phyloP scores from a whole-genome alignment of 176 grass and related monocot genomes.

The Saccharum officinarum region DNA sequence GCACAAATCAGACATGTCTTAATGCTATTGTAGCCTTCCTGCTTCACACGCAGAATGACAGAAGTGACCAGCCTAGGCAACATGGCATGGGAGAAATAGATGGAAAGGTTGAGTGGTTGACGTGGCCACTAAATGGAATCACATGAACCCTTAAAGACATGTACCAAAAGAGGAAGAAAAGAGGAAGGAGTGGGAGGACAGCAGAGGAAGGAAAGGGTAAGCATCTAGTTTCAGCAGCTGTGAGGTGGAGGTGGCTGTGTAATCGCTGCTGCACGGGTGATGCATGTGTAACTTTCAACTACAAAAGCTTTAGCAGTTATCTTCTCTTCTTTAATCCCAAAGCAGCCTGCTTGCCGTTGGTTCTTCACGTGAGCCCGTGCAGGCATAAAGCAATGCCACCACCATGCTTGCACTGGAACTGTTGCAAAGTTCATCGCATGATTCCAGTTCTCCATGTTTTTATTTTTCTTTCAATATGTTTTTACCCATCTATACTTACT shows the following conservation, averaged over 20 bases:
- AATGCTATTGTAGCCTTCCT: slow-evolving; percentile 24
- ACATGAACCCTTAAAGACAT: slow-evolving; percentile 32
- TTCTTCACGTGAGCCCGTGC: slow-evolving; percentile 41
- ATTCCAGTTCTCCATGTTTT: slow-evolving; percentile 26
- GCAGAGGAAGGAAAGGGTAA: slow-evolving; percentile 33
- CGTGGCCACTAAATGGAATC: slow-evolving; percentile 52
- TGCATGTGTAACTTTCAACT: slow-evolving; percentile 48
- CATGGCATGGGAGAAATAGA: slow-evolving; percentile 39
- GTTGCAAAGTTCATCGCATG: slow-evolving; percentile 10
- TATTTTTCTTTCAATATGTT: not conserved
- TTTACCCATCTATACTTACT: slow-evolving; percentile 23
- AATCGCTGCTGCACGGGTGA: slow-evolving; percentile 42
- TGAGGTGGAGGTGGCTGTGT: slow-evolving; percentile 43
- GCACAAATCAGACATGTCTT: slow-evolving; percentile 33
- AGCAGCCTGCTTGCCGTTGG: slow-evolving; percentile 21
- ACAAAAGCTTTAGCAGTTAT: slow-evolving; percentile 32
- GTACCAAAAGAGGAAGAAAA: slow-evolving; percentile 30
- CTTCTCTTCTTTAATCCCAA: slow-evolving; percentile 40
- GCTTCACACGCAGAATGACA: not conserved
- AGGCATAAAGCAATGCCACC: slow-evolving; percentile 36
- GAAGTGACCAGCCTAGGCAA: slow-evolving; percentile 27
- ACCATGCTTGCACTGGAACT: slow-evolving; percentile 11
- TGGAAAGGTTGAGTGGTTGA: slow-evolving; percentile 25
- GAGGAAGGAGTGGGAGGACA: slow-evolving; percentile 1
- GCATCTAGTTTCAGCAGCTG: slow-evolving; percentile 39